Conservation (phyloP, 192 early-diverging fungal genomes). For the Coemansia sp. region DNA sequence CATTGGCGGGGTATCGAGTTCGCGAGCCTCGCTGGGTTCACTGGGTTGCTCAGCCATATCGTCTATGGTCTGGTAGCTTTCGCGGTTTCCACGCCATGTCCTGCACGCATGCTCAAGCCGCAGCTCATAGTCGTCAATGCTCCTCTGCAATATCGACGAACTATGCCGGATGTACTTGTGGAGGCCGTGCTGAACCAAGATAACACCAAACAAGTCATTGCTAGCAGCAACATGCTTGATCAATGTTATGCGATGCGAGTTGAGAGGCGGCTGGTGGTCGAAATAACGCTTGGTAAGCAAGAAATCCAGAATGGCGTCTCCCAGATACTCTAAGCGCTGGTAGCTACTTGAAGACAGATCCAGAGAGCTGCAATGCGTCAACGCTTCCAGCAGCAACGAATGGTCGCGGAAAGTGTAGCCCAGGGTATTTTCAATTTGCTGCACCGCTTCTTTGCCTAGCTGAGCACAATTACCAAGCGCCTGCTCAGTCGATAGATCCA, state of each 20-base stretch:
- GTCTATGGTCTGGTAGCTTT: neutral
- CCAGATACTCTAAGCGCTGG: constrained; percentile 89
- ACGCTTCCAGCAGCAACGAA: constrained; percentile 67
- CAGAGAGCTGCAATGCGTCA: constrained; percentile 78
- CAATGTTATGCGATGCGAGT: constrained; percentile 77
- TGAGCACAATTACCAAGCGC: neutral
- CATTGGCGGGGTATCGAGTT: neutral
- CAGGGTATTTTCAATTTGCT: constrained; percentile 24
- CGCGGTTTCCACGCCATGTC: constrained; percentile 16
- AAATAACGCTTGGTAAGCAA: constrained; percentile 73
- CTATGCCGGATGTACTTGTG: constrained; percentile 67
- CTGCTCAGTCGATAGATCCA: neutral
- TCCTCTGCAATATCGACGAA: constrained; percentile 55
- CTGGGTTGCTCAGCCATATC: neutral
- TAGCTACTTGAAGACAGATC: constrained; percentile 65
- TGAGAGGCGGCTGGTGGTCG: constrained; percentile 60
- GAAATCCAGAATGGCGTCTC: constrained; percentile 80
- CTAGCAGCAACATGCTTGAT: constrained; percentile 84
- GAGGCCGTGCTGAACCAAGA: constrained; percentile 63
- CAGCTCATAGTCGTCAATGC: constrained; percentile 57
- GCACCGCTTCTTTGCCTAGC: constrained; percentile 1
- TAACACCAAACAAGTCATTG: constrained; percentile 78
- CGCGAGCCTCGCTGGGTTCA: neutral
- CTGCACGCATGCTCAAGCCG: constrained; percentile 49
- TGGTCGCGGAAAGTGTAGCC: constrained; percentile 72